Evolutionary conservation across 148 eudicot genomes (phyloP).

Genomic region (Cornus kousa): DNA sequence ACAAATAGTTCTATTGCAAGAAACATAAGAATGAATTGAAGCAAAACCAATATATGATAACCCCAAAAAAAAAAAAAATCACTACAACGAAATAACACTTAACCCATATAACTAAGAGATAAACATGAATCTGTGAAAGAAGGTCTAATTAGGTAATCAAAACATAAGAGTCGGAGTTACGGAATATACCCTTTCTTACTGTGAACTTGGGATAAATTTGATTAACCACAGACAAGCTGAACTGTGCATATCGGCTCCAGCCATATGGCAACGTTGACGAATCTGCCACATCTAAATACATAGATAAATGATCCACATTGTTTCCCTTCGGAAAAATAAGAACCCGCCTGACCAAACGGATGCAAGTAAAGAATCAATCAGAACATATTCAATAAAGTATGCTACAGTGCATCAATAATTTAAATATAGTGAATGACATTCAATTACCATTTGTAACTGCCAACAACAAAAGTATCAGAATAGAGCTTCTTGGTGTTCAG

Average conservation of each 20-base stretch:
- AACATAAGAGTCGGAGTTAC: not conserved
- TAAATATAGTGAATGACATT: not conserved
- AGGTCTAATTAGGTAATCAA: no score
- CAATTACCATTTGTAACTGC: constrained; percentile 75
- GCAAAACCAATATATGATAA: no score
- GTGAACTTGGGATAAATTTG: constrained; percentile 59
- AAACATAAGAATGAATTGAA: no score
- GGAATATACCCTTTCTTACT: constrained; percentile 55
- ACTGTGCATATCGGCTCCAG: constrained; percentile 88
- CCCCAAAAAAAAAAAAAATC: not conserved
- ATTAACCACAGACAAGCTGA: constrained; percentile 81
- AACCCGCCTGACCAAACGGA: constrained; percentile 57
- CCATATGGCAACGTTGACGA: constrained; percentile 62
- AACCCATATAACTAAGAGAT: no score
- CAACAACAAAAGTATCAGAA: constrained; percentile 70
- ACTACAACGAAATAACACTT: not conserved
- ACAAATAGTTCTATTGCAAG: not conserved
- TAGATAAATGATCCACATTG: constrained; percentile 70
- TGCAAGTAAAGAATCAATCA: constrained; percentile 17
- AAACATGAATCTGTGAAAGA: no score
- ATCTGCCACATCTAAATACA: constrained; percentile 95
- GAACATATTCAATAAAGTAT: not conserved
- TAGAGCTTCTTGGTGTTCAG: constrained; percentile 67
- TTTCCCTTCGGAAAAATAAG: constrained; percentile 86
- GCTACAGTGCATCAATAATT: not conserved